Conservation (phyloP, 2,329 filamentous ascomycete species). For the Epichloe baconii region DNA sequence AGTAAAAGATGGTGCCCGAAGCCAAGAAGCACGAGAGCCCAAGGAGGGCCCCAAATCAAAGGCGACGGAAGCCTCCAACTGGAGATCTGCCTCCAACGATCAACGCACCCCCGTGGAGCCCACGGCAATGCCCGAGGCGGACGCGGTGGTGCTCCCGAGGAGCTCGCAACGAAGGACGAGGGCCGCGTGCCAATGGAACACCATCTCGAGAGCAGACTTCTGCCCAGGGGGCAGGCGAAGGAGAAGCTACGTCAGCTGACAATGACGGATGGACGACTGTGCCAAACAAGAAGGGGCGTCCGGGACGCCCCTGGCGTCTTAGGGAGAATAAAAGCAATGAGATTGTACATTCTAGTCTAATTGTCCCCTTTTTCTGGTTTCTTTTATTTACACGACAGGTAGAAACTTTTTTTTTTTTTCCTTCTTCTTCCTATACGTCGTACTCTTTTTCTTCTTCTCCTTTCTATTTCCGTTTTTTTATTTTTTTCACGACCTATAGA, state of each 20-base stretch:
- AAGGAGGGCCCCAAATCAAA: constrained; percentile 38
- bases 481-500: constrained; percentile 19
- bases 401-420: constrained; percentile 18
- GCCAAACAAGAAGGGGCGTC: constrained; percentile 24
- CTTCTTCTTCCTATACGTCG: constrained; percentile 7
- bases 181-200: constrained; percentile 34
- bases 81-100: constrained; percentile 40
- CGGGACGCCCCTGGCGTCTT: constrained; percentile 19
- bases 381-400: neutral
- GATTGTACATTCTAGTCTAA: constrained; percentile 20
- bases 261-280: constrained; percentile 55
- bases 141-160: constrained; percentile 20
- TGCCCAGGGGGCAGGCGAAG: constrained; percentile 18
- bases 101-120: constrained; percentile 31
- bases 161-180: constrained; percentile 31
- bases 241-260: constrained; percentile 25
- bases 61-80: constrained; percentile 45
- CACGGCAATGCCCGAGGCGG: constrained; percentile 28
- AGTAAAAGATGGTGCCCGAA: constrained; percentile 30
- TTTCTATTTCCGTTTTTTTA: neutral
- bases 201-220: constrained; percentile 23
- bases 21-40: constrained; percentile 28
- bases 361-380: neutral
- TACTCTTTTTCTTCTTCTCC: neutral
- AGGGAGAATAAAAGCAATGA: constrained; percentile 14